Evolutionary conservation across 2,329 filamentous ascomycete species (phyloP).

Genomic region (Talaromyces islandicus): DNA sequence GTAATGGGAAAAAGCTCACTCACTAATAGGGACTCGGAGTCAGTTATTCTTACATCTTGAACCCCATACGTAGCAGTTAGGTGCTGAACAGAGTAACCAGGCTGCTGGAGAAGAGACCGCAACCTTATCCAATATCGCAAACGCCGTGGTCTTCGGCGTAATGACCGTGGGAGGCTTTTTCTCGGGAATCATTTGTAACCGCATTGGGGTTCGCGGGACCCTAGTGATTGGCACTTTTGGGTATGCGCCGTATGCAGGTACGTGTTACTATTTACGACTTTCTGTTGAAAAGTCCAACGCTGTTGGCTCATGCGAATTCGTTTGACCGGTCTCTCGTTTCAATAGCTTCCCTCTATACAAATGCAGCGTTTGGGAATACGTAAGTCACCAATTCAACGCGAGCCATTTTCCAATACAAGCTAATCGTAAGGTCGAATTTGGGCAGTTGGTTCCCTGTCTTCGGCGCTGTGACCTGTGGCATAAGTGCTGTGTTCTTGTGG

Average conservation of each 20-base stretch:
- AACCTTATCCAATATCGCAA: not conserved
- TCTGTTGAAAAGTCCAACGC: too few relatives aligned
- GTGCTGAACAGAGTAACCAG: not conserved
- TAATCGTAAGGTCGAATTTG: too few relatives aligned
- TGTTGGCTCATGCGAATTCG: too few relatives aligned
- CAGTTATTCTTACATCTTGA: not conserved
- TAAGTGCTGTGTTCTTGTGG: slow-evolving; percentile 1
- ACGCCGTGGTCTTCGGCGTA: slow-evolving; percentile 1
- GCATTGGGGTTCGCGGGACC: slow-evolving; percentile 2
- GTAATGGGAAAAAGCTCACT: too few relatives aligned
- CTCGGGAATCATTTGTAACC: slow-evolving; percentile 2
- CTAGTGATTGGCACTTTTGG: not conserved
- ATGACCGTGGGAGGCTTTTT: not conserved
- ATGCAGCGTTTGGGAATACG: slow-evolving; percentile 2
- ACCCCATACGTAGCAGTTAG: too few relatives aligned
- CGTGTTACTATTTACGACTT: not conserved
- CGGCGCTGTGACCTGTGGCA: not conserved
- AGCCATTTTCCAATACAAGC: too few relatives aligned
- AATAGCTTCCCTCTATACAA: slow-evolving; percentile 1
- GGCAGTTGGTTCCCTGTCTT: slow-evolving; percentile 3
- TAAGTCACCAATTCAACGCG: not conserved
- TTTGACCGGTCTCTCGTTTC: too few relatives aligned
- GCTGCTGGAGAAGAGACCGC: not conserved
- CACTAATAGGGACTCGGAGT: slow-evolving; percentile 2
- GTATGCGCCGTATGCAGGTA: slow-evolving; percentile 6